Percentiles rank a stretch among this genome's conserved stretches.
Evolutionary conservation across 2,329 filamentous ascomycete genomes (phyloP).

Genomic region (Epichloe elymi): DNA sequence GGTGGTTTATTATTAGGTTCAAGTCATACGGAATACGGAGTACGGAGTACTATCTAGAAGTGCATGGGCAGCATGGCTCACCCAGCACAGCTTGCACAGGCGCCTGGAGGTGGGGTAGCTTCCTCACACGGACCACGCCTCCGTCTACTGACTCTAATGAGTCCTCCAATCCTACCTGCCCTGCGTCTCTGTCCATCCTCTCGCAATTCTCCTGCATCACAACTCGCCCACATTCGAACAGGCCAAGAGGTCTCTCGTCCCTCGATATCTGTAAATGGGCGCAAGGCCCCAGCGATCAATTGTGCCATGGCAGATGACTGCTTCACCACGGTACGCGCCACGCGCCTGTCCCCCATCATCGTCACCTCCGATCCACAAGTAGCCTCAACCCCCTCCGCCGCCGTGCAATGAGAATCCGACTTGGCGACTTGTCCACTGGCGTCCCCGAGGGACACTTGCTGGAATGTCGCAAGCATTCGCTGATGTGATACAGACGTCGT

Average conservation of each 20-base stretch:
- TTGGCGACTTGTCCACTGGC: neutral
- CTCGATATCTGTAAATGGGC: slow-evolving; percentile 26
- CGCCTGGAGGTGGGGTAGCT: no score
- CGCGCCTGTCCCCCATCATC: neutral
- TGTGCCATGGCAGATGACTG: slow-evolving; percentile 35
- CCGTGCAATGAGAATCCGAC: neutral
- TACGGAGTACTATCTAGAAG: no score
- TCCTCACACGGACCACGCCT: neutral
- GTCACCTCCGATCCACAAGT: neutral
- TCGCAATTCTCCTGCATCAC: neutral
- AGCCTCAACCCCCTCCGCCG: neutral
- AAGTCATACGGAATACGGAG: no score
- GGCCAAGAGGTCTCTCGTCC: neutral
- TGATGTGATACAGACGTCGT: slow-evolving; percentile 24
- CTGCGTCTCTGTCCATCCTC: neutral
- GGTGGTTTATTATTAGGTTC: no score
- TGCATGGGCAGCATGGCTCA: no score
- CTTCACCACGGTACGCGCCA: slow-evolving; percentile 28
- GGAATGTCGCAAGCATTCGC: slow-evolving; percentile 2
- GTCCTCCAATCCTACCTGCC: neutral
- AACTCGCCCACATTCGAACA: neutral
- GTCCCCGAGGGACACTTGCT: neutral
- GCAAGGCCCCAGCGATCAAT: slow-evolving; percentile 26
- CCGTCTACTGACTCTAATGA: slow-evolving; percentile 4
- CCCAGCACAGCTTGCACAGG: no score